Conservation (phyloP, 228 moss, liverwort and hornwort genomes). For the Sphagnum fallax region DNA sequence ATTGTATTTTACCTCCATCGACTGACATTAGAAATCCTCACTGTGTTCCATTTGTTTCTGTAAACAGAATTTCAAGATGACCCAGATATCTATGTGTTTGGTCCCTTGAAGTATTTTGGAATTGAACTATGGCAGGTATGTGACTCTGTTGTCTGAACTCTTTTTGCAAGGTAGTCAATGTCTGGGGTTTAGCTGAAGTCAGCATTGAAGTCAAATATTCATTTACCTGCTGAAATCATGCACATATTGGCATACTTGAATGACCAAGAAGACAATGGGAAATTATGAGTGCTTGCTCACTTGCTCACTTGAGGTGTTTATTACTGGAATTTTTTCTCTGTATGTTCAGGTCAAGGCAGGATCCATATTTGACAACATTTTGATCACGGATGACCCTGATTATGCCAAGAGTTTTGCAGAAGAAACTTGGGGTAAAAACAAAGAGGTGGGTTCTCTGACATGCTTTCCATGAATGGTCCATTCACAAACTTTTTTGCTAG, state of each 20-base stretch:
- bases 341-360: conserved; percentile 72
- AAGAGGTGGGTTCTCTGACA: conserved; percentile 43
- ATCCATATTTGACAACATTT: conserved; percentile 82
- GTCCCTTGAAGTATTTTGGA: conserved; percentile 75
- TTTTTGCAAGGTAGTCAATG: too few relatives aligned
- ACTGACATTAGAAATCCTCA: not conserved
- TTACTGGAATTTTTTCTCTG: too few relatives aligned
- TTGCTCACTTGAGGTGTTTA: too few relatives aligned
- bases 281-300: too few relatives aligned
- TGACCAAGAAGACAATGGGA: too few relatives aligned
- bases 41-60: conserved; percentile 7
- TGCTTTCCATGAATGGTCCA: not conserved
- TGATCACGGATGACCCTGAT: conserved; percentile 75
- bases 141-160: not conserved
- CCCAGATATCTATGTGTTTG: conserved; percentile 74
- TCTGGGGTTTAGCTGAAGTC: too few relatives aligned
- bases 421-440: conserved; percentile 69
- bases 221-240: too few relatives aligned
- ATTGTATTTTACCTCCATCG: too few relatives aligned
- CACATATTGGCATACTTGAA: too few relatives aligned
- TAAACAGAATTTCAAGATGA: conserved; percentile 83
- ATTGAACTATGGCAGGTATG: conserved; percentile 88
- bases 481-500: not conserved
- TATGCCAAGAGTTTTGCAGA: conserved; percentile 78
- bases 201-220: too few relatives aligned